Conservation (phyloP, 148 eudicot genomes). For the Cornus kousa region DNA sequence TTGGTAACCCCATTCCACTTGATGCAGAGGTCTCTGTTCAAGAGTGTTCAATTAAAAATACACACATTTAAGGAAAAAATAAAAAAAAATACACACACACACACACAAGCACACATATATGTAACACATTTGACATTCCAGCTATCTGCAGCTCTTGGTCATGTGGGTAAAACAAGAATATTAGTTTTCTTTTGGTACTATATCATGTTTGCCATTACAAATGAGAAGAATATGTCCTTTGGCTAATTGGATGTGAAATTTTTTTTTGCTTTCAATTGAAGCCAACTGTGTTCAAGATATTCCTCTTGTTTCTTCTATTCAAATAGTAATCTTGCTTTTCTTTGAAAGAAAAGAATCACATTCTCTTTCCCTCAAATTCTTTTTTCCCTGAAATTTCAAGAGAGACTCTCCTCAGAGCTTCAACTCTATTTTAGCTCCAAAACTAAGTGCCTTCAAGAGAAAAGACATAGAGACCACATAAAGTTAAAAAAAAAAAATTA, state of each 20-base stretch:
- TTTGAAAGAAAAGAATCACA: constrained; percentile 35
- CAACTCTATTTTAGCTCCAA: neutral
- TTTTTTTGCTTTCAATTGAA: constrained; percentile 32
- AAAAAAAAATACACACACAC: too few relatives aligned
- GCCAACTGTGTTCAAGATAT: constrained; percentile 30
- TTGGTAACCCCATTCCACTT: too few relatives aligned
- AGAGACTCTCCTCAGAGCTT: neutral
- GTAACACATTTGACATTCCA: neutral
- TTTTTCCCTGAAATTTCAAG: neutral
- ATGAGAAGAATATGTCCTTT: constrained; percentile 33
- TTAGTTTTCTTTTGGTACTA: constrained; percentile 5
- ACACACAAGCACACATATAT: neutral
- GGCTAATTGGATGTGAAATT: neutral
- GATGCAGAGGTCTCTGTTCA: too few relatives aligned
- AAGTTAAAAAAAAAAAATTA: neutral
- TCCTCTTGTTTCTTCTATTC: constrained; percentile 36
- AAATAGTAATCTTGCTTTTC: constrained; percentile 27
- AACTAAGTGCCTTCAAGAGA: neutral
- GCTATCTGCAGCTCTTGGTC: neutral
- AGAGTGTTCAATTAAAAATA: too few relatives aligned
- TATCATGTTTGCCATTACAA: constrained; percentile 7
- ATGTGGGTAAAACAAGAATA: constrained; percentile 4
- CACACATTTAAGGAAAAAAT: too few relatives aligned
- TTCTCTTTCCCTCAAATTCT: constrained; percentile 16
- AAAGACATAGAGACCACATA: constrained; percentile 5